phyloP scores from a whole-genome alignment of 1,284 basidiomycete genomes.

The Cutaneotrichosporon cyanovorans region DNA sequence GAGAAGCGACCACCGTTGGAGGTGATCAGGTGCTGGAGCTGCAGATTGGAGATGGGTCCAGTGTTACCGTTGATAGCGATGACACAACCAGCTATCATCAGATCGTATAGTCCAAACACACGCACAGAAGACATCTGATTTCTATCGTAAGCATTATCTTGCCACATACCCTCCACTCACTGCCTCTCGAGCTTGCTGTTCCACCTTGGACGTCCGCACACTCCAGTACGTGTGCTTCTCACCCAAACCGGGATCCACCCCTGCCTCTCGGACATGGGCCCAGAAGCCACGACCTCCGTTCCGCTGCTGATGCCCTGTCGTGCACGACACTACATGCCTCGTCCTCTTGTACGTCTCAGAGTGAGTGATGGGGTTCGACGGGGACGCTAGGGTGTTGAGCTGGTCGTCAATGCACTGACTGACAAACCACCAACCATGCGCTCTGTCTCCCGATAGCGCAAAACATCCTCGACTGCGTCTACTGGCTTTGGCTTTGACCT shows the following conservation, averaged over 20 bases:
- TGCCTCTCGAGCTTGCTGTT: conserved; percentile 30
- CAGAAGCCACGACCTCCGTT: conserved; percentile 33
- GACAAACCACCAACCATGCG: conserved; percentile 21
- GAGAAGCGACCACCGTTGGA: conserved; percentile 38
- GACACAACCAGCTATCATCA: conserved; percentile 30
- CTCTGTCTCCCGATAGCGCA: conserved; percentile 19
- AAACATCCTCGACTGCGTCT: too few species aligned
- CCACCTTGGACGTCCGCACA: conserved; percentile 36
- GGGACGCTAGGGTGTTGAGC: conserved; percentile 28
- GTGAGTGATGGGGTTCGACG: conserved; percentile 39
- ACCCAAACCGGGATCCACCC: conserved; percentile 4
- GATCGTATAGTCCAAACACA: neutral
- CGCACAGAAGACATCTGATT: neutral
- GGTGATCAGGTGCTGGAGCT: conserved; percentile 43
- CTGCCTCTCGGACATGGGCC: neutral
- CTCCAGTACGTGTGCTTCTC: conserved; percentile 37
- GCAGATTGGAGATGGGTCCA: conserved; percentile 42
- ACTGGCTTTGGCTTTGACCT: neutral
- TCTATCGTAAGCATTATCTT: neutral
- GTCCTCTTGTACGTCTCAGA: conserved; percentile 35
- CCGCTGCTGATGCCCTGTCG: conserved; percentile 40
- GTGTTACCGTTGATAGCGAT: conserved; percentile 46
- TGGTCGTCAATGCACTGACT: conserved; percentile 6
- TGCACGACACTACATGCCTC: conserved; percentile 37
- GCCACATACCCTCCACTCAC: conserved; percentile 17